Conservation (phyloP, 306 rosid genomes). For the Boehmeria nivea region DNA sequence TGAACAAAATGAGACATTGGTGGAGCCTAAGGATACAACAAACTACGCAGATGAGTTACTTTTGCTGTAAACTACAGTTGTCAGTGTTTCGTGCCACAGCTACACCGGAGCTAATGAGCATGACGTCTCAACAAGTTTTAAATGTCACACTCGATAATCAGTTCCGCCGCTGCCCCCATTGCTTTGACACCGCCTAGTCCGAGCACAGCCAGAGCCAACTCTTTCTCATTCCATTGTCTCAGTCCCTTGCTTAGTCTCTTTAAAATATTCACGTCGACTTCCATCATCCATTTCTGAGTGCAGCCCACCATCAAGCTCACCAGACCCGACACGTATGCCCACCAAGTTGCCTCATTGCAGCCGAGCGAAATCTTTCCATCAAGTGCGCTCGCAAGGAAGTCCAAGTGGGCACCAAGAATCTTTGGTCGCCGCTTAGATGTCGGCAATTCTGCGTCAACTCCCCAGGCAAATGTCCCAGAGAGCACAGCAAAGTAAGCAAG, state of each 20-base stretch:
- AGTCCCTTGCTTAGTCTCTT: conserved; percentile 71
- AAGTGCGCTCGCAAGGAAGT: conserved; percentile 60
- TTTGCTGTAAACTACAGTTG: too few species aligned
- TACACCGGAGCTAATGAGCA: too few species aligned
- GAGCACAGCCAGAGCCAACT: conserved; percentile 71
- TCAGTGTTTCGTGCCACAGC: too few species aligned
- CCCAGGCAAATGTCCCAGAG: conserved; percentile 74
- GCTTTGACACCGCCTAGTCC: conserved; percentile 62
- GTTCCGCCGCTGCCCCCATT: conserved; percentile 88
- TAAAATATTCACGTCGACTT: conserved; percentile 49
- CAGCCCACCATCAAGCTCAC: conserved; percentile 65
- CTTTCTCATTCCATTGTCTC: conserved; percentile 54
- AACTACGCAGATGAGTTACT: too few species aligned
- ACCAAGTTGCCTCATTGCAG: conserved; percentile 67
- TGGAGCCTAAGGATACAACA: too few species aligned
- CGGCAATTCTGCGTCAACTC: conserved; percentile 42
- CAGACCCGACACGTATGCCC: conserved; percentile 62
- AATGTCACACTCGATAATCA: conserved; percentile 35
- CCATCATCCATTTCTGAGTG: conserved; percentile 59
- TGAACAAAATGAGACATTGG: too few species aligned
- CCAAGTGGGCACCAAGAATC: conserved; percentile 56
- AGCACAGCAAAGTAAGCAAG: conserved; percentile 71
- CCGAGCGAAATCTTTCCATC: conserved; percentile 48
- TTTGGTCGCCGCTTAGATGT: conserved; percentile 41
- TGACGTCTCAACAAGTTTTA: too few species aligned